phyloP scores from a whole-genome alignment of 1,284 basidiomycete species.

The Taiwanofungus camphoratus region DNA sequence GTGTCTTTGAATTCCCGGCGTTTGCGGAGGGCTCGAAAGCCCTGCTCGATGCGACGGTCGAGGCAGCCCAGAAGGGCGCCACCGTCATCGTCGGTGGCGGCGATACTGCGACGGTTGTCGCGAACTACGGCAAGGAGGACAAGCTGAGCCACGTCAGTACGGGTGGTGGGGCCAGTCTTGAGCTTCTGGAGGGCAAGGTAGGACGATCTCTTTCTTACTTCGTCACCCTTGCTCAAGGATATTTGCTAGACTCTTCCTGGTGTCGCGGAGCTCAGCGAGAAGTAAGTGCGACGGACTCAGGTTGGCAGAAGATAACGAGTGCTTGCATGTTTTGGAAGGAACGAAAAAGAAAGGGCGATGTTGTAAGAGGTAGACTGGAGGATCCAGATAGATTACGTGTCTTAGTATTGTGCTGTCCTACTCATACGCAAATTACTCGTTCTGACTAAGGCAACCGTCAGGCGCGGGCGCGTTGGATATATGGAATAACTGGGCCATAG shows the following conservation, averaged over 20 bases:
- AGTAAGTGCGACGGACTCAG: conserved; percentile 26
- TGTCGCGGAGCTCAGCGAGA: conserved; percentile 77
- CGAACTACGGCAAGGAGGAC: conserved; percentile 78
- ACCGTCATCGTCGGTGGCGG: conserved; percentile 95
- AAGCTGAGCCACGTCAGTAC: conserved; percentile 95
- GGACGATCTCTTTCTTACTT: conserved; percentile 13
- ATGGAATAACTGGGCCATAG: too few species aligned
- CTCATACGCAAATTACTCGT: too few species aligned
- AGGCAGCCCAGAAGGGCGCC: conserved; percentile 83
- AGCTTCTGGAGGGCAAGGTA: conserved; percentile 96
- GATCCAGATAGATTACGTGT: not conserved
- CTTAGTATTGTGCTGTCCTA: too few species aligned
- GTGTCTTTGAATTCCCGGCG: conserved; percentile 95
- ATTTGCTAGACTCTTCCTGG: conserved; percentile 67
- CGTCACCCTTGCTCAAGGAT: conserved; percentile 6
- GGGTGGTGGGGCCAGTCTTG: conserved; percentile 93
- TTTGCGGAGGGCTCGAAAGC: conserved; percentile 86
- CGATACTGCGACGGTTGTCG: conserved; percentile 89
- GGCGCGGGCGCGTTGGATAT: too few species aligned
- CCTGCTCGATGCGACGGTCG: conserved; percentile 83
- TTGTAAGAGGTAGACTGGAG: too few species aligned
- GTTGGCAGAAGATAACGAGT: not conserved
- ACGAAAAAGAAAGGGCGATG: not conserved
- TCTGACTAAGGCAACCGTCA: too few species aligned
- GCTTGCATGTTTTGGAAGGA: not conserved